phyloP scores from a whole-genome alignment of 495 filamentous ascomycete genomes.

The Lepraria neglecta region DNA sequence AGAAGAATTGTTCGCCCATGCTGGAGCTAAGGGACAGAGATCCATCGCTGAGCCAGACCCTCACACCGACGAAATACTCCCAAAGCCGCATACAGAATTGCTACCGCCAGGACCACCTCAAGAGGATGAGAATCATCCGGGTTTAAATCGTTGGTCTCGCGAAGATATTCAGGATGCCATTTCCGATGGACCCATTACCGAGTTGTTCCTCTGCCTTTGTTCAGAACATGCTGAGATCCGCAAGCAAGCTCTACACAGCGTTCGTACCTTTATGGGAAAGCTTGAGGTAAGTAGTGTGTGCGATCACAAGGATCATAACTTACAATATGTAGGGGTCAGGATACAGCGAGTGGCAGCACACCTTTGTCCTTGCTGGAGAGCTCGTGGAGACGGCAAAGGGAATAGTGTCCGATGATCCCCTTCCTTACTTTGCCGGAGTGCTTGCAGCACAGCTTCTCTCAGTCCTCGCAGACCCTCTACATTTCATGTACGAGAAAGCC shows the following conservation, averaged over 20 bases:
- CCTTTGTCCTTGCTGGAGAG: constrained; percentile 70
- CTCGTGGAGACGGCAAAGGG: constrained; percentile 62
- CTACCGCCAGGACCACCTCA: constrained; percentile 16
- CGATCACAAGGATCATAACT: constrained; percentile 5
- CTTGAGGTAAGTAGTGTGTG: constrained; percentile 45
- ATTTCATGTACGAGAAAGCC: constrained; percentile 79
- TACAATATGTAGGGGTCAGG: constrained; percentile 46
- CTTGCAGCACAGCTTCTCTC: constrained; percentile 64
- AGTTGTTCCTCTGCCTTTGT: constrained; percentile 66
- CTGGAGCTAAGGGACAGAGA: background rate
- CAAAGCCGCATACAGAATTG: background rate
- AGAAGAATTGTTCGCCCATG: background rate
- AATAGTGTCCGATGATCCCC: constrained; percentile 47
- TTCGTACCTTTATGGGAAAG: constrained; percentile 58
- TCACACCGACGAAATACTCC: background rate
- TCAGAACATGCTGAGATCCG: constrained; percentile 68
- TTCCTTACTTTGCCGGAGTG: constrained; percentile 66
- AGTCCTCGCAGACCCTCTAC: constrained; percentile 67
- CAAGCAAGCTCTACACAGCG: constrained; percentile 62
- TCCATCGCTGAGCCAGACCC: background rate
- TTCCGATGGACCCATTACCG: constrained; percentile 61
- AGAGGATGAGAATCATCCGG: constrained; percentile 49
- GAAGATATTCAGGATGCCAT: constrained; percentile 69
- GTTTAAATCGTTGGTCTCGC: constrained; percentile 59
- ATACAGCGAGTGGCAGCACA: constrained; percentile 68